phyloP scores from a whole-genome alignment of 441 rosid species.

The Viola pubescens region DNA sequence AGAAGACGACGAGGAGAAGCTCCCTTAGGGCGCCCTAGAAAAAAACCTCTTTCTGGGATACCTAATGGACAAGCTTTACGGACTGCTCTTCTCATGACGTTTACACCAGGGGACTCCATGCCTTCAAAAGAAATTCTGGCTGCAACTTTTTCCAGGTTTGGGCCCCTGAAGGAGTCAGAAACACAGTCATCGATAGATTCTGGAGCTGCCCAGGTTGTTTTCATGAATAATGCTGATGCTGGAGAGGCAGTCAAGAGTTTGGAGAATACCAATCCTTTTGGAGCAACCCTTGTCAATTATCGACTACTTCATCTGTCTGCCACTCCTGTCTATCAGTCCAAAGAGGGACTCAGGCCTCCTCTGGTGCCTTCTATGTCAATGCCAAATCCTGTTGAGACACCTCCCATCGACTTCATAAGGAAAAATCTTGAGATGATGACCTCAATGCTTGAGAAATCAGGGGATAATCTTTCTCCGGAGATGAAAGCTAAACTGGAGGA shows the following conservation, averaged over 20 bases:
- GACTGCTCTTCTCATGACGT: slow-evolving; percentile 57
- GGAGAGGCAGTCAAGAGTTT: slow-evolving; percentile 55
- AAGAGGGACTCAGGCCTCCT: slow-evolving; percentile 23
- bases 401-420: slow-evolving; percentile 60
- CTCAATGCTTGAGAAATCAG: slow-evolving; percentile 67
- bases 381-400: slow-evolving; percentile 28
- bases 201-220: slow-evolving; percentile 48
- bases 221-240: slow-evolving; percentile 46
- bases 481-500: slow-evolving; percentile 51
- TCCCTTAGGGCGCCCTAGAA: slow-evolving; percentile 14
- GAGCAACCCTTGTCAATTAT: slow-evolving; percentile 37
- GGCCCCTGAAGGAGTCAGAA: slow-evolving; percentile 58
- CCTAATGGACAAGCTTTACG: slow-evolving; percentile 32
- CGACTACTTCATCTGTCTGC: slow-evolving; percentile 33
- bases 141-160: slow-evolving; percentile 52
- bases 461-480: slow-evolving; percentile 58
- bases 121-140: slow-evolving; percentile 59
- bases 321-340: slow-evolving; percentile 8
- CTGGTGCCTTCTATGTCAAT: slow-evolving; percentile 31
- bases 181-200: slow-evolving; percentile 37
- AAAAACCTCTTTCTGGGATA: slow-evolving; percentile 8
- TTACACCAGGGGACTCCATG: slow-evolving; percentile 41
- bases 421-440: slow-evolving; percentile 88
- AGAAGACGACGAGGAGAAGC: slow-evolving; percentile 38
- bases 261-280: slow-evolving; percentile 51